These are phyloP conservation scores for Triglochin maritima DNA, from an alignment of 106 monocot genomes.

Conservation along the genomic window DNA sequence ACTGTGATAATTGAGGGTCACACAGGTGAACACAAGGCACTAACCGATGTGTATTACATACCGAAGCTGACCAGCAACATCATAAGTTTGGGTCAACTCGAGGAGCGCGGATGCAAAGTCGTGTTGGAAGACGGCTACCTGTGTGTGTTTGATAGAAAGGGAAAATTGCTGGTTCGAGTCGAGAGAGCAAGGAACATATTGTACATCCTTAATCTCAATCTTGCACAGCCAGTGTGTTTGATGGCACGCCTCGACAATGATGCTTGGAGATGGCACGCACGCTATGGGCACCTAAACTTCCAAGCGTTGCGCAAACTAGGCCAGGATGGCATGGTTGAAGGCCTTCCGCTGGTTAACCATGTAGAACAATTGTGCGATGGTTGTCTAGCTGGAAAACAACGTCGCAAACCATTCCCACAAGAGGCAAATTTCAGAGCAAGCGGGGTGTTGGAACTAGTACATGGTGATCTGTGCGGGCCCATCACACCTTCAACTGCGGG, in stretches of 20 bases:
- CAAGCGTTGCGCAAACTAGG: not conserved
- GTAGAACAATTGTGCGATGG: not conserved
- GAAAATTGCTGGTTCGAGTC: not conserved
- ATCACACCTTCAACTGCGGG: not conserved
- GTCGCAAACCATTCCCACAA: not conserved
- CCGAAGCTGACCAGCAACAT: not conserved
- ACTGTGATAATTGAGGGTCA: not conserved
- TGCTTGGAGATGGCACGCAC: not conserved
- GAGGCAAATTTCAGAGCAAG: not conserved
- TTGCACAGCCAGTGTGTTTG: not conserved
- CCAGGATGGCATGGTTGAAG: not conserved
- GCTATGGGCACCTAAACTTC: not conserved
- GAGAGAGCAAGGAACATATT: not conserved
- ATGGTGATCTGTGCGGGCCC: conserved; percentile 5
- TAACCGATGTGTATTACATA: conserved; percentile 2
- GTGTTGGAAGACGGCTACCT: not conserved
- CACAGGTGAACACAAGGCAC: not conserved
- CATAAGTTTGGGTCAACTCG: not conserved
- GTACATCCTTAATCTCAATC: not conserved
- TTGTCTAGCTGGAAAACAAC: not conserved
- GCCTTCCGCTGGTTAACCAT: not conserved
- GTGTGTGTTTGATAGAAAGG: not conserved
- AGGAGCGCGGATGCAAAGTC: not conserved
- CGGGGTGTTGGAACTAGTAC: not conserved
- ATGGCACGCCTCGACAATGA: not conserved